Evolutionary conservation across 179 eudicot genomes (phyloP).

Genomic region (Sideroxylon spinosum): DNA sequence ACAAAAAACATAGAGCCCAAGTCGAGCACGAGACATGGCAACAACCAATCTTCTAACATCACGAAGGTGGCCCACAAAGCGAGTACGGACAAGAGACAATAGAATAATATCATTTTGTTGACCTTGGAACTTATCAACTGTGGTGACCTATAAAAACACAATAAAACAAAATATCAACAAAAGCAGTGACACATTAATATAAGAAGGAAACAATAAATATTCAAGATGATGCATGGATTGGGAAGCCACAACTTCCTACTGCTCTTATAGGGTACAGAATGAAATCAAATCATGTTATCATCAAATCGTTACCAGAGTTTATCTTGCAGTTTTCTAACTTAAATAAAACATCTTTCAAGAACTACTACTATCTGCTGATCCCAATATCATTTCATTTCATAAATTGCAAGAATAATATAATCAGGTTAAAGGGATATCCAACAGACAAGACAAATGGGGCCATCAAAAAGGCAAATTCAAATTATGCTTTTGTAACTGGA

Average conservation of each 20-base stretch:
- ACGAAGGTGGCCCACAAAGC: conserved; percentile 95
- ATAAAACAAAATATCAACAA: conserved; percentile 9
- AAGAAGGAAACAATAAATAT: not conserved
- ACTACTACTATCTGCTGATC: too few relatives aligned
- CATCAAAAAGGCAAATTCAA: too few relatives aligned
- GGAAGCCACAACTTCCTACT: conserved; percentile 8
- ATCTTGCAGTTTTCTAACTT: too few relatives aligned
- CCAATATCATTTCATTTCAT: too few relatives aligned
- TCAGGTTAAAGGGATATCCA: too few relatives aligned
- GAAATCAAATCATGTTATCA: not conserved
- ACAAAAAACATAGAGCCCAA: conserved; percentile 91
- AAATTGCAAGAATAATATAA: too few relatives aligned
- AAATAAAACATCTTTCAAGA: too few relatives aligned
- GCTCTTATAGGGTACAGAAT: not conserved
- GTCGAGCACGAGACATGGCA: conserved; percentile 98
- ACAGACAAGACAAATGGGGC: too few relatives aligned
- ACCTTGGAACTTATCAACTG: conserved; percentile 99
- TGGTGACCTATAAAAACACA: conserved; percentile 54
- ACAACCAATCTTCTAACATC: conserved; percentile 96
- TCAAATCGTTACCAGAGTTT: not conserved
- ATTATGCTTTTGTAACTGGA: too few relatives aligned
- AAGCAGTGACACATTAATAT: conserved; percentile 7
- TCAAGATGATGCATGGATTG: not conserved
- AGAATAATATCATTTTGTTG: conserved; percentile 91
- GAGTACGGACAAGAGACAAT: conserved; percentile 88